Conservation (phyloP, 2,329 filamentous ascomycete genomes). For the Paraphaeosphaeria sporulosa region DNA sequence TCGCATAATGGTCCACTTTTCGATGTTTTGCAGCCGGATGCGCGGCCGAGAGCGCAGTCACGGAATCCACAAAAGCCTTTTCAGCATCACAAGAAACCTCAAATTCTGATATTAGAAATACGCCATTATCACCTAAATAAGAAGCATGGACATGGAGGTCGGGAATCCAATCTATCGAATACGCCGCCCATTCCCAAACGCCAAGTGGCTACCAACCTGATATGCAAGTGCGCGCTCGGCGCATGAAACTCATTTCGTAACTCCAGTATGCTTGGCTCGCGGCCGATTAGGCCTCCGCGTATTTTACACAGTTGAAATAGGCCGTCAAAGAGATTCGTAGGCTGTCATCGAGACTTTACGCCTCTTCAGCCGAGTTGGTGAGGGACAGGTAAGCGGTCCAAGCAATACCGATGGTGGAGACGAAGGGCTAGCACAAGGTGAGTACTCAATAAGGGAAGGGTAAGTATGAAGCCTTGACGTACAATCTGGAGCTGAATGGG, state of each 20-base stretch:
- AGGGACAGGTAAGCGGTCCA: conserved; percentile 98
- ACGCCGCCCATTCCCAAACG: conserved; percentile 32
- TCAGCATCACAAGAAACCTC: conserved; percentile 1
- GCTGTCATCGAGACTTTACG: conserved; percentile 30
- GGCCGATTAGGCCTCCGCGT: conserved; percentile 22
- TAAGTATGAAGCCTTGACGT: conserved; percentile 52
- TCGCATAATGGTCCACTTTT: conserved; percentile 8
- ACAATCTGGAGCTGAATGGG: conserved; percentile 97
- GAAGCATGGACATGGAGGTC: conserved; percentile 7
- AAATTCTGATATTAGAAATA: conserved; percentile 1
- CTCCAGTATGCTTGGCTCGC: conserved; percentile 22
- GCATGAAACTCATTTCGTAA: conserved; percentile 27
- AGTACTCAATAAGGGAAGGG: too few relatives aligned
- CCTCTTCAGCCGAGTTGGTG: conserved; percentile 84
- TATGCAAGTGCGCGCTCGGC: conserved; percentile 31
- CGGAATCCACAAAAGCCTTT: neutral
- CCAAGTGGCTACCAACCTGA: conserved; percentile 17
- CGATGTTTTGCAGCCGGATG: conserved; percentile 6
- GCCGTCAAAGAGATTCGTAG: conserved; percentile 24
- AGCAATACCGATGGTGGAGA: conserved; percentile 92
- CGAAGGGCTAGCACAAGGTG: conserved; percentile 74
- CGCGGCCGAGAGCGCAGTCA: conserved; percentile 7
- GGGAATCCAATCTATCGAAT: conserved; percentile 19
- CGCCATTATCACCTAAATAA: conserved; percentile 22
- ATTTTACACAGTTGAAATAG: conserved; percentile 20